phyloP scores from a whole-genome alignment of 1,284 basidiomycete species.

The Heterobasidion occidentale region DNA sequence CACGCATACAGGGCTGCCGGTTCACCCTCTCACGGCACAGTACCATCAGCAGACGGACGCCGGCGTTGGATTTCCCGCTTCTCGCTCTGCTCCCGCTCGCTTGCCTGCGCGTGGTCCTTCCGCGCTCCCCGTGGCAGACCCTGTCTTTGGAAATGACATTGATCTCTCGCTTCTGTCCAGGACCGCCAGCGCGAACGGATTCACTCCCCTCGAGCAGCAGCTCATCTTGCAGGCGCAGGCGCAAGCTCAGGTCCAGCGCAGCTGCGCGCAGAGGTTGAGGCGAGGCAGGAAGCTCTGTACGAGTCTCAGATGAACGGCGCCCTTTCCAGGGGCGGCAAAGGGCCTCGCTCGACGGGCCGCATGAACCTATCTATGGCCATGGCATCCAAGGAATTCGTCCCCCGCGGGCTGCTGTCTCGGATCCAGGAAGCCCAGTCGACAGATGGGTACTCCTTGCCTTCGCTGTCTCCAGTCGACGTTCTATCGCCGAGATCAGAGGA shows the following conservation, averaged over 20 bases:
- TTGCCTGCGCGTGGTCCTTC: conserved; percentile 3
- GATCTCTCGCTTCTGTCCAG: conserved; percentile 13
- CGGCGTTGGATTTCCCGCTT: not conserved
- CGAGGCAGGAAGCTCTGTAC: conserved; percentile 8
- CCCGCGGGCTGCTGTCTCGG: conserved; percentile 7
- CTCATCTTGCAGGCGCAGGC: conserved; percentile 41
- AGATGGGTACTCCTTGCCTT: not conserved
- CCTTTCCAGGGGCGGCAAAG: not conserved
- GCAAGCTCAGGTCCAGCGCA: conserved; percentile 19
- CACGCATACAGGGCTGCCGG: conserved; percentile 8
- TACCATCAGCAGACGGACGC: conserved; percentile 2
- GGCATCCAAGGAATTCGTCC: conserved; percentile 13
- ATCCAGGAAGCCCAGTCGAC: conserved; percentile 1
- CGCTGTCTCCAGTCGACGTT: conserved; percentile 11
- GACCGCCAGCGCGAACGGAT: conserved; percentile 34
- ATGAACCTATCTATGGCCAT: conserved; percentile 6
- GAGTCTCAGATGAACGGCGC: conserved; percentile 6
- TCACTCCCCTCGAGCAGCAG: conserved; percentile 60
- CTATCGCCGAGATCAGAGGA: conserved; percentile 28
- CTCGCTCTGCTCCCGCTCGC: conserved; percentile 3
- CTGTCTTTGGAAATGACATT: conserved; percentile 11
- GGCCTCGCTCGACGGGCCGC: conserved; percentile 5
- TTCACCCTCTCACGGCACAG: conserved; percentile 10
- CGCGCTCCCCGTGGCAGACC: not conserved
- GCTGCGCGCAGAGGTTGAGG: conserved; percentile 9